Conservation (phyloP, 148 eudicot species). For the Rhododendron henanense region DNA sequence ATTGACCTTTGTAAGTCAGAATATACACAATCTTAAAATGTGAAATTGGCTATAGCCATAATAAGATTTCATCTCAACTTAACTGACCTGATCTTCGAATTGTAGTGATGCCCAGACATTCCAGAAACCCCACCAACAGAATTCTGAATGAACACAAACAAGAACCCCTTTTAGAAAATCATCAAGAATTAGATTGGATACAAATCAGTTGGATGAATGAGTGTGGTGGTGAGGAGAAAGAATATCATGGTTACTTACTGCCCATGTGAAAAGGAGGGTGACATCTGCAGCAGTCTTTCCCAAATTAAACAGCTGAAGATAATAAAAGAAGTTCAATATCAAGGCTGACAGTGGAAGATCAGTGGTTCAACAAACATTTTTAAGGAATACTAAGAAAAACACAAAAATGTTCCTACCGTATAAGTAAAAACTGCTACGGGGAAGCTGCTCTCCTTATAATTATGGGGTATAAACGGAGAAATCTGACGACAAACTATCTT, state of each 20-base stretch:
- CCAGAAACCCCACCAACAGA: constrained; percentile 89
- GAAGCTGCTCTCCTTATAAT: constrained; percentile 89
- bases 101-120: constrained; percentile 71
- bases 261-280: constrained; percentile 94
- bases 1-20: constrained; percentile 21
- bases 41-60: background rate
- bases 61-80: background rate
- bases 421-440: constrained; percentile 86
- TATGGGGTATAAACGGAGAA: constrained; percentile 91
- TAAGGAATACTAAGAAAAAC: background rate
- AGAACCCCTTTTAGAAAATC: background rate
- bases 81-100: constrained; percentile 62
- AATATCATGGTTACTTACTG: constrained; percentile 39
- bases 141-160: constrained; percentile 46
- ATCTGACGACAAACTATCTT: constrained; percentile 83
- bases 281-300: constrained; percentile 73
- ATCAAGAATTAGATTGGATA: background rate
- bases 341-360: constrained; percentile 3
- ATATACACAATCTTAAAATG: background rate
- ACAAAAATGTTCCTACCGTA: constrained; percentile 40
- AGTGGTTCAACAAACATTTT: constrained; percentile 1
- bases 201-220: background rate
- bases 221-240: background rate
- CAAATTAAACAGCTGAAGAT: constrained; percentile 62
- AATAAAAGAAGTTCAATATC: constrained; percentile 3